Base-by-base conservation (phyloP, 768 basidiomycete genomes). In the Termitomyces sp. region DNA sequence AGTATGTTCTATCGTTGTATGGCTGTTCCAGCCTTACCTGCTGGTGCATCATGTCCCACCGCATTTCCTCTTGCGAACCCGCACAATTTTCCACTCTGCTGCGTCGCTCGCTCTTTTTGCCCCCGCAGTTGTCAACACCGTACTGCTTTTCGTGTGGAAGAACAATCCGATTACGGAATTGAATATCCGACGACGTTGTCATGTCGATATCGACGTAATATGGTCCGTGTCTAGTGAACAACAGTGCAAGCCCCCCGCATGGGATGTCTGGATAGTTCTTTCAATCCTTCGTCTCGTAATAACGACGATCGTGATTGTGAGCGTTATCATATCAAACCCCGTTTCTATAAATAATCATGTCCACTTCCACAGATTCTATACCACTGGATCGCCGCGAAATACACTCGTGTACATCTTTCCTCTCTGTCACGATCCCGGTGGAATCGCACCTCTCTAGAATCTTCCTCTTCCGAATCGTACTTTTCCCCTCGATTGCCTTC, bases 121-220 rank as follows among this genome's bases (percentile, higher is more conserved):
- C 3, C 81, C 84, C 15, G 76, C 88, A 31, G 63, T 79, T 46
- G 72, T 76, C 61, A 90, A 87, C 64, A 60, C 88, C 41, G 77
- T 72, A 8, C 68, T 90, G 22, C 72, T 85, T 41, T 75, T 78
- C 42, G 51, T 77, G 9, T 87, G 86, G 86, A 77, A 74, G 61
- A 68, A 73, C 22, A 66, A 75, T 10, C 51, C 73, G 2, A 68
- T 75, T 54, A 37, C 67, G 29, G 74, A 74, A 54, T 59, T 81
- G 45, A 70, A 72, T 54, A 63, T 73, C 37, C 67, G 65, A 24
- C 68, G 68, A 45, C 77, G 82, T n/a, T 90, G 89, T 58, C 69
- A 72, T 46, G 75, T 87, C 72, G 84, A 88, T 60, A 72, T 89
- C 44, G 89, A 90, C 65, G 74, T 84, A 44, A 71, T 85, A 10